phyloP scores from a whole-genome alignment of 257 asterid genomes.

The Nicotiana attenuata region DNA sequence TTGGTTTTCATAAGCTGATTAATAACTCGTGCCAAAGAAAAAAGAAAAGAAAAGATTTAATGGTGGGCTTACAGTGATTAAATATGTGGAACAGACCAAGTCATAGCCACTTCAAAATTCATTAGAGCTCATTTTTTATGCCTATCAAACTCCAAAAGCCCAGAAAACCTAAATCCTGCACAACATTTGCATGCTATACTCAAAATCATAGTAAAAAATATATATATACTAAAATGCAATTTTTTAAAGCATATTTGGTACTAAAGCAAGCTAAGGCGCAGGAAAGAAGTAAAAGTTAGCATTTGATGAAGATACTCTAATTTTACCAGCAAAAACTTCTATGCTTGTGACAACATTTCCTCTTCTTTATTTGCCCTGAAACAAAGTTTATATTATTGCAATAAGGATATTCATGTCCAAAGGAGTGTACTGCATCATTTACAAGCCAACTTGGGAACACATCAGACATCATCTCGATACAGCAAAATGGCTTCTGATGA shows the following conservation, averaged over 20 bases:
- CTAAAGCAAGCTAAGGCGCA: background rate
- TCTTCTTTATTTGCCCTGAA: background rate
- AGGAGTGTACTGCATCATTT: background rate
- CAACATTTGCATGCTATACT: background rate
- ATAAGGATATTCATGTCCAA: background rate
- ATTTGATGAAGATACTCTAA: background rate
- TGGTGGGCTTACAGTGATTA: background rate
- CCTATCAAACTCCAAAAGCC: background rate
- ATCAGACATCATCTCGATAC: background rate
- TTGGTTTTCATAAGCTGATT: background rate
- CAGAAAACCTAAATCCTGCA: background rate
- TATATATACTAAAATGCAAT: background rate
- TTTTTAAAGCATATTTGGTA: background rate
- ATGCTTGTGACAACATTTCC: background rate
- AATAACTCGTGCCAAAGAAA: background rate
- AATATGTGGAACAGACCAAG: background rate
- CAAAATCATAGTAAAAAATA: background rate
- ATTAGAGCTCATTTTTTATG: background rate
- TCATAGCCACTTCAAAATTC: background rate
- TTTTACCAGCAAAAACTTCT: background rate
- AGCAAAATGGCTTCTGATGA: background rate
- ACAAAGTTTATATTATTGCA: background rate
- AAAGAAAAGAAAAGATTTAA: background rate
- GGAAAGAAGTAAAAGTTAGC: background rate
- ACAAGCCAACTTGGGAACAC: background rate